Conservation (phyloP, 441 rosid genomes). For the Biscutella auriculata region DNA sequence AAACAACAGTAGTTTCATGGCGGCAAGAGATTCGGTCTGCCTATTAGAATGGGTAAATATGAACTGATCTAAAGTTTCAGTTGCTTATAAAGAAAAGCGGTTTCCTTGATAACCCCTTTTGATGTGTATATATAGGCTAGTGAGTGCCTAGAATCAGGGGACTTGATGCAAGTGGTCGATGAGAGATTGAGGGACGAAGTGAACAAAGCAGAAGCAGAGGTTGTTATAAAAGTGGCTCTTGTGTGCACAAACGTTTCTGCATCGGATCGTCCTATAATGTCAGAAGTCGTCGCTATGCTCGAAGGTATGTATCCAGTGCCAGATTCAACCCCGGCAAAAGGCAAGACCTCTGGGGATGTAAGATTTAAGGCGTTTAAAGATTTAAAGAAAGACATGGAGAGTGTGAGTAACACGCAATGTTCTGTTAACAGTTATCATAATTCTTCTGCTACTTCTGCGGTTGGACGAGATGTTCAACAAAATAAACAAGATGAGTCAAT, state of each 20-base stretch:
- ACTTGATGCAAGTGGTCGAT: slow-evolving; percentile 40
- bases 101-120: not conserved
- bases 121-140: slow-evolving; percentile 32
- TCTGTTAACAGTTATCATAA: slow-evolving; percentile 10
- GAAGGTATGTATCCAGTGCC: slow-evolving; percentile 34
- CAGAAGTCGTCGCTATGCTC: slow-evolving; percentile 57
- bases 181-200: slow-evolving; percentile 30
- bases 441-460: not conserved
- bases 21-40: slow-evolving; percentile 32
- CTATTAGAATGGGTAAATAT: slow-evolving; percentile 54
- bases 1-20: slow-evolving; percentile 36
- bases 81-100: not conserved
- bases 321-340: slow-evolving; percentile 16
- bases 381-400: slow-evolving; percentile 14
- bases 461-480: slow-evolving; percentile 1
- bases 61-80: not conserved
- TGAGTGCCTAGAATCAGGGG: slow-evolving; percentile 30
- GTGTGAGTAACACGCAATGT: slow-evolving; percentile 14
- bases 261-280: slow-evolving; percentile 48
- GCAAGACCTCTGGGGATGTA: slow-evolving; percentile 27
- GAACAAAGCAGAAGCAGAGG: slow-evolving; percentile 37
- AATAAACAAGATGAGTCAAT: slow-evolving; percentile 5
- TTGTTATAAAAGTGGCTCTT: slow-evolving; percentile 40
- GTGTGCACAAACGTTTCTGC: slow-evolving; percentile 49
- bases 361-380: slow-evolving; percentile 46